Evolutionary conservation across 345 rosid genomes (phyloP).

Genomic region (Dovyalis caffra): DNA sequence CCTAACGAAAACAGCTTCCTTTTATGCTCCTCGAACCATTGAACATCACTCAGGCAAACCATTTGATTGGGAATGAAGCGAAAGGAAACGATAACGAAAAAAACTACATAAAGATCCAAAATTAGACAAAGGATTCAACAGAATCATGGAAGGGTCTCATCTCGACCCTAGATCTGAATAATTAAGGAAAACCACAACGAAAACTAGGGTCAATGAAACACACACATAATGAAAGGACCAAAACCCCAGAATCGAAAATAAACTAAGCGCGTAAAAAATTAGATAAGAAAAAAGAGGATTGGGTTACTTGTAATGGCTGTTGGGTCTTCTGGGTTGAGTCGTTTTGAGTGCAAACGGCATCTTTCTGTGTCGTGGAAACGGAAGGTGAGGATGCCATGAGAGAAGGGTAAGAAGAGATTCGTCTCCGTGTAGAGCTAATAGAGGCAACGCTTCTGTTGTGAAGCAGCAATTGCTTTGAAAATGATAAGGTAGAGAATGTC

Average conservation of each 20-base stretch:
- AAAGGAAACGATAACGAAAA: neutral
- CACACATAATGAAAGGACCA: neutral
- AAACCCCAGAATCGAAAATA: neutral
- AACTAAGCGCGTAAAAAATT: neutral
- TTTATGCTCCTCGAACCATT: neutral
- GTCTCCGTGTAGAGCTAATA: neutral
- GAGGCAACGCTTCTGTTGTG: neutral
- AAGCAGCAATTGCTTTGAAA: slow-evolving; percentile 15
- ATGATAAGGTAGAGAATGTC: neutral
- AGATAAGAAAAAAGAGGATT: neutral
- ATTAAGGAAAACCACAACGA: neutral
- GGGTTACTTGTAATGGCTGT: slow-evolving; percentile 41
- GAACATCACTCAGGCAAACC: neutral
- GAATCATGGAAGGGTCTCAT: neutral
- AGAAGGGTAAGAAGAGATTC: slow-evolving; percentile 9
- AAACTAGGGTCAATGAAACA: neutral
- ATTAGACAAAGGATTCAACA: neutral
- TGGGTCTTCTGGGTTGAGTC: slow-evolving; percentile 20
- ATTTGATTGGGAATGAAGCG: neutral
- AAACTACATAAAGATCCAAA: neutral
- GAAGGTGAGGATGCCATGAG: slow-evolving; percentile 39
- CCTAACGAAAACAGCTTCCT: neutral
- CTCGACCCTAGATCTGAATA: neutral
- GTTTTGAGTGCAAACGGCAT: slow-evolving; percentile 21
- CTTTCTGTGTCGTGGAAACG: slow-evolving; percentile 20